These are phyloP conservation scores for Orbilia oligospora DNA, from an alignment of 2,329 filamentous ascomycete species.

Conservation along the genomic window DNA sequence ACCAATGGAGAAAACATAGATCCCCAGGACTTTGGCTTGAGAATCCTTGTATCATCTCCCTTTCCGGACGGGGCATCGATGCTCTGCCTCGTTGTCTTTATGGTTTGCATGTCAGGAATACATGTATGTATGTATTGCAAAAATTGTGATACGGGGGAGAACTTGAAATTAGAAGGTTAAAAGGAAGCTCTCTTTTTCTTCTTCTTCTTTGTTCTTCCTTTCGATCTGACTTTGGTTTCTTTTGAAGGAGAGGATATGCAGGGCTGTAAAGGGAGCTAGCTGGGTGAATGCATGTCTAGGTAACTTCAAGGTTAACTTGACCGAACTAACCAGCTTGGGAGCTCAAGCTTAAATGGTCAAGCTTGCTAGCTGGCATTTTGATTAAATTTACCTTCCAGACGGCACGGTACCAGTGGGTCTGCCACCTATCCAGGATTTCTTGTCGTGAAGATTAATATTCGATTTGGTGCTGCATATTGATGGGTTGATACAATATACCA, in stretches of 20 bases:
- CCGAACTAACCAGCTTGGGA: conserved; percentile 36
- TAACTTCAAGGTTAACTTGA: not conserved
- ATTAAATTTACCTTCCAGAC: conserved; percentile 2
- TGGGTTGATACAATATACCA: too few relatives aligned
- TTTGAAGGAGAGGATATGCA: not conserved
- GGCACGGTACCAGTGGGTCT: conserved; percentile 43
- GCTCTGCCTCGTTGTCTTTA: conserved; percentile 12
- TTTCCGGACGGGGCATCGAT: conserved; percentile 26
- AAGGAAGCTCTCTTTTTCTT: not conserved
- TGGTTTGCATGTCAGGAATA: not conserved
- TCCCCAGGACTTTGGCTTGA: conserved; percentile 24
- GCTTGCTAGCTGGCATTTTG: conserved; percentile 38
- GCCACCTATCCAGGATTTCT: conserved; percentile 3
- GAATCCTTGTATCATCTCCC: conserved; percentile 45
- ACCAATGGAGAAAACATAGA: conserved; percentile 45
- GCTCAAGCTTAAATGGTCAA: conserved; percentile 39
- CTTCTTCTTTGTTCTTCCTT: not conserved
- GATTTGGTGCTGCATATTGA: not conserved
- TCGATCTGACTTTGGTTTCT: not conserved
- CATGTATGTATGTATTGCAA: not conserved
- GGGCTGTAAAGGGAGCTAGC: conserved; percentile 19
- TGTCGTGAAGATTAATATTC: not conserved
- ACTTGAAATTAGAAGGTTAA: not conserved
- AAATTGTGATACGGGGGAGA: conserved; percentile 1
- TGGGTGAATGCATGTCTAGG: not conserved